Evolutionary conservation across 192 early-diverging fungal genomes (phyloP).

Genomic region (Diversispora eburnea): DNA sequence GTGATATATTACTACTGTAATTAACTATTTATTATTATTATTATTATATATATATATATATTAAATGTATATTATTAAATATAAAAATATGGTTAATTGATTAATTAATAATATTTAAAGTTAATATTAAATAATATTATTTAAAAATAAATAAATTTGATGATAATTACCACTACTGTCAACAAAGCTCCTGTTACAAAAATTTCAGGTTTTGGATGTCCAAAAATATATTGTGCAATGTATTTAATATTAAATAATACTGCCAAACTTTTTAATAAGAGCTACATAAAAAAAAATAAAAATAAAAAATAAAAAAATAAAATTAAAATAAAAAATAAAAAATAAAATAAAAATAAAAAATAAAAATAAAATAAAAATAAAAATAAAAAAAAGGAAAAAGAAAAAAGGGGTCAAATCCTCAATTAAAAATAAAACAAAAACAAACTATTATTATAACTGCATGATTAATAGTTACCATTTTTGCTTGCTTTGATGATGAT

Average conservation of each 20-base stretch:
- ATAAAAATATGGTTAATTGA: not conserved
- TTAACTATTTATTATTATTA: slow-evolving; percentile 16
- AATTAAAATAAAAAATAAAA: too few relatives aligned
- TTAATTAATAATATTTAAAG: not conserved
- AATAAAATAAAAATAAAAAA: too few relatives aligned
- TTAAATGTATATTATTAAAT: too few relatives aligned
- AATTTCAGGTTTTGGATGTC: slow-evolving; percentile 19
- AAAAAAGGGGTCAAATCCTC: too few relatives aligned
- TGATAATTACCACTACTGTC: slow-evolving; percentile 26
- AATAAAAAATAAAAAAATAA: too few relatives aligned
- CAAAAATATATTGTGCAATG: slow-evolving; percentile 29
- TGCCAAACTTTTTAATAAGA: slow-evolving; percentile 26
- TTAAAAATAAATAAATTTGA: not conserved
- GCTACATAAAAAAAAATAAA: not conserved
- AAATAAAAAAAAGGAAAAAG: too few relatives aligned
- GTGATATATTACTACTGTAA: slow-evolving; percentile 28
- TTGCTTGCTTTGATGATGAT: slow-evolving; percentile 23
- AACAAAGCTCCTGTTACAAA: slow-evolving; percentile 29
- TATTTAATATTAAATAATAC: slow-evolving; percentile 27
- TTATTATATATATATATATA: too few relatives aligned
- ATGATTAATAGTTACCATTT: too few relatives aligned
- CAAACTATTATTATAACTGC: too few relatives aligned
- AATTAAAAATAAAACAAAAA: too few relatives aligned
- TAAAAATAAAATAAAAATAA: too few relatives aligned
- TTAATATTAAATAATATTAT: not conserved